Evolutionary conservation across 169 alveolate genomes (phyloP), one percentile per base, ranked within the genome.

Genomic region (Eimeria sp.): DNA sequence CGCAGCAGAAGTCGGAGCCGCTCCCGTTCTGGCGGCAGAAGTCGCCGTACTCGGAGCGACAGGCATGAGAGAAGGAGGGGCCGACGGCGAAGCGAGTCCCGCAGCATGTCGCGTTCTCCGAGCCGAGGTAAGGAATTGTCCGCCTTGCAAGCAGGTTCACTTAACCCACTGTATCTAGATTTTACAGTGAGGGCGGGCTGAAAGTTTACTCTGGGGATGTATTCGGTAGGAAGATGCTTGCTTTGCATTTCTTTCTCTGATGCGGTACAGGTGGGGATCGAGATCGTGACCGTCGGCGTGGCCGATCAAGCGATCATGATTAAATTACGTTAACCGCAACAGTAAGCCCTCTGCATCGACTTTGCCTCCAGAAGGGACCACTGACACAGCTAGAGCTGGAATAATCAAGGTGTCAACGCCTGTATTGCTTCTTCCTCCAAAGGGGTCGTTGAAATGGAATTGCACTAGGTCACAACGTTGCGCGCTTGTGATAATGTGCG

Each of bases 1-100:
- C 89, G 90, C 77, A 90, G 90, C 89, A 52, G 95, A 56, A 90
- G 95, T 82, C 89, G 90, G 30, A 90, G 95, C 89, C 95, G 95
- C 82, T 58, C 83, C 14, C 88, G 87, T 14, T 56, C 95, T 54
- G 85, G 95, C 11, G 85, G 85, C 43, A 64, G 85, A 71, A 46
- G 93, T 83, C 87, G 96, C 76, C 77, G 90, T 11, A 54, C 95
- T 56, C 72, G 96, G 58, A 58, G 96, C 89, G 72, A 83, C 82
- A 27, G 95, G 60, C 68, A 77, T 72, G 93, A 80, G 80, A 83
- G 91, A 64, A 76, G 91, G 27, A 85, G 78, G 77, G 91, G 91
- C 91, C 91, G 91, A 58, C 72, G 91, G 25, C 91, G 91, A 13
- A 85, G 91, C 91, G 91, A 85, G 54, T 85, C 91, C 43, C 91